A percentile compares a stretch with the other conserved stretches of the same genome.
These are phyloP conservation scores for Rhizopus microsporus DNA, from an alignment of 371 early-diverging fungal species.

Conservation along the genomic window DNA sequence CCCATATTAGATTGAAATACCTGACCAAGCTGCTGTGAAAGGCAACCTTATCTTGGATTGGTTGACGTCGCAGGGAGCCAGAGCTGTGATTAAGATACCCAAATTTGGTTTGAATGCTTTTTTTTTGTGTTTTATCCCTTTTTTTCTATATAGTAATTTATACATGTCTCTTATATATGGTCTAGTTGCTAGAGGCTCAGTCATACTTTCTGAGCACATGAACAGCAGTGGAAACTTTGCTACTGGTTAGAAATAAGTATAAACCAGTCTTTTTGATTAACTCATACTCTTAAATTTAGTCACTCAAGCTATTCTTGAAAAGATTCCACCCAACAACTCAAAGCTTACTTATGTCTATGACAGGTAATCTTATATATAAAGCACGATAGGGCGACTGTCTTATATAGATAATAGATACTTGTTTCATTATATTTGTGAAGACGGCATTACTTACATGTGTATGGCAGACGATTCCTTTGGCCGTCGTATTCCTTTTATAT, in stretches of 20 bases:
- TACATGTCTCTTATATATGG: slow-evolving; percentile 74
- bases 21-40: too few relatives aligned
- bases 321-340: slow-evolving; percentile 87
- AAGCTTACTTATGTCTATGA: slow-evolving; percentile 92
- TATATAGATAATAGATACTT: slow-evolving; percentile 59
- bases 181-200: slow-evolving; percentile 71
- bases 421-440: slow-evolving; percentile 86
- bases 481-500: slow-evolving; percentile 88
- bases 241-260: slow-evolving; percentile 31
- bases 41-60: too few relatives aligned
- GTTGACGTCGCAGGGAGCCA: too few relatives aligned
- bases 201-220: slow-evolving; percentile 78
- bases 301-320: slow-evolving; percentile 86
- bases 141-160: neutral
- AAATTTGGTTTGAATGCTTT: neutral
- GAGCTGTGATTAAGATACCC: too few relatives aligned
- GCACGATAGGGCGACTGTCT: neutral
- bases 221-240: slow-evolving; percentile 77
- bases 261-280: slow-evolving; percentile 4
- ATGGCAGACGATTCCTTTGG: slow-evolving; percentile 90
- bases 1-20: too few relatives aligned
- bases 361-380: slow-evolving; percentile 49
- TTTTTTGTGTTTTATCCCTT: slow-evolving; percentile 5
- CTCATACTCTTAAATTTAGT: slow-evolving; percentile 44
- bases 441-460: slow-evolving; percentile 84